Base-by-base conservation (phyloP, 2,329 filamentous ascomycete species). In the Sporothrix pallida region DNA sequence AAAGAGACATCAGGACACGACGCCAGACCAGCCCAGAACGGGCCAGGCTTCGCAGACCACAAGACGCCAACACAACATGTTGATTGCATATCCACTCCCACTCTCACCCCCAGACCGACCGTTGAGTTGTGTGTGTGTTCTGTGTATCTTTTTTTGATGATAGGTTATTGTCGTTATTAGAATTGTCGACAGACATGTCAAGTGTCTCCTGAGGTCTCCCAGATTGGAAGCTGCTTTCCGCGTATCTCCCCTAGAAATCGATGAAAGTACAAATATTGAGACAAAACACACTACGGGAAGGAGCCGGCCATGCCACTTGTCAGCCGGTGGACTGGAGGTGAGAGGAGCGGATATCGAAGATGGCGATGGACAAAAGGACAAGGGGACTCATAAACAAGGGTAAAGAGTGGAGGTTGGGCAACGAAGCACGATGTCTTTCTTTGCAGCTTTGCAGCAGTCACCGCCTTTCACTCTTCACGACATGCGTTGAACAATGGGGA, bases 341-440 rank as follows among this genome's bases (percentile, higher is more conserved):
- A 1, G 13, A 10, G 20, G 8, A 26, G 10, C 8, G n/a, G 10
- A 54, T 20, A 54, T 52, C 7, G 50, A n/a, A 63, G 42, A 8
- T 42, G 13, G 58, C 12, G 31, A 20, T n/a, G 10, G n/a, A 42
- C 17, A 50, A 54, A 23, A 7, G 26, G 46, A n/a, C 12, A 13
- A 23, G 52, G 52, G 12, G 52, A 13, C 23, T 20, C 20, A 56
- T 56, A 56, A 56, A 12, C 20, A 54, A n/a, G 2, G 31, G 31
- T 17, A 23, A 31, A 67, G 60, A 56, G 71, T 54, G 67, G 67
- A 69, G 67, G 67, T 69, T 69, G 67, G 67, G 48, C 70, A 23
- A 71, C 44, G 56, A 52, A 37, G 56, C 56, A 52, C 52, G 62
- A 48, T 67, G 42, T 15, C 48, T 17, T 20, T 17, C 31, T 37